These are phyloP conservation scores for Nicotiana undulata DNA, from an alignment of 257 asterid genomes.

Conservation along the genomic window DNA sequence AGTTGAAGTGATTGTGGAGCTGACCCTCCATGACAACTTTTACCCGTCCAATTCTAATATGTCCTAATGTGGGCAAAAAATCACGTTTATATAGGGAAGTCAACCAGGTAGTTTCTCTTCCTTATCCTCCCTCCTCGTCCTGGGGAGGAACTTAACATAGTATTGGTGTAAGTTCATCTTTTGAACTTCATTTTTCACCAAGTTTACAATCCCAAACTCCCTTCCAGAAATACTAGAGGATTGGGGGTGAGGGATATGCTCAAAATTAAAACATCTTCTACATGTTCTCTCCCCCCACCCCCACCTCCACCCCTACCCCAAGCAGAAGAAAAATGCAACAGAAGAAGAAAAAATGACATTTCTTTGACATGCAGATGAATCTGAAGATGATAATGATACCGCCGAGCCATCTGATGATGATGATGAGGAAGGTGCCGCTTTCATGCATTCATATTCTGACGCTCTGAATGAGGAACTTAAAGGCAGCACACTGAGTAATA, in stretches of 20 bases:
- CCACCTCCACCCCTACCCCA: not conserved
- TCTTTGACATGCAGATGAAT: conserved; percentile 48
- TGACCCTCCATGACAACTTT: not conserved
- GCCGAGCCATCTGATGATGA: conserved; percentile 25
- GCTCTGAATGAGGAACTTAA: conserved; percentile 71
- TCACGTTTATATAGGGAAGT: not conserved
- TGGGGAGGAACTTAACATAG: not conserved
- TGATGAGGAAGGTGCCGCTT: conserved; percentile 49
- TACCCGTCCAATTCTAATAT: not conserved
- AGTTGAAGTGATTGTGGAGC: not conserved
- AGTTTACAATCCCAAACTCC: not conserved
- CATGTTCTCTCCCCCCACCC: not conserved
- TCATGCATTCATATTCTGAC: conserved; percentile 67
- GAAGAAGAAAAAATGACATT: not conserved
- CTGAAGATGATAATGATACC: conserved; percentile 47
- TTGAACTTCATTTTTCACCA: not conserved
- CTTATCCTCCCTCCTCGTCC: not conserved
- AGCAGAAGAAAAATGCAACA: not conserved
- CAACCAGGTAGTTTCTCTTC: not conserved
- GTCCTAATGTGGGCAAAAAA: not conserved
- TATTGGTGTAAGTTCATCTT: not conserved
- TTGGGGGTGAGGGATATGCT: not conserved
- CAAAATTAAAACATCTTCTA: not conserved
- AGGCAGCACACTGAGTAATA: conserved; percentile 58
- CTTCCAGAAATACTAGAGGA: not conserved